Percentiles rank a stretch among this genome's conserved stretches.
These are phyloP conservation scores for Rosa chinensis DNA, from an alignment of 306 rosid species.

Conservation along the genomic window DNA sequence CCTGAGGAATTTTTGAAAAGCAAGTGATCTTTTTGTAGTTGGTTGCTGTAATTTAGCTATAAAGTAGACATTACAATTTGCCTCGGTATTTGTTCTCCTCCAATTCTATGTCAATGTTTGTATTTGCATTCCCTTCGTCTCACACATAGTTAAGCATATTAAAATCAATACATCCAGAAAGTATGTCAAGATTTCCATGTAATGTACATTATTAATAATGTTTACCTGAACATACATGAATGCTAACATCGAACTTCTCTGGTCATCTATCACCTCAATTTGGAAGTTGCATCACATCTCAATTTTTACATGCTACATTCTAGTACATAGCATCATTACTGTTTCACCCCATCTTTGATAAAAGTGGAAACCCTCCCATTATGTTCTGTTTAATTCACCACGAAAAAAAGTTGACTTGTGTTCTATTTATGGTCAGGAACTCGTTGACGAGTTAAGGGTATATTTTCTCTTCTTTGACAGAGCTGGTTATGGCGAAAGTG, in stretches of 20 bases:
- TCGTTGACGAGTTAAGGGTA: constrained; percentile 51
- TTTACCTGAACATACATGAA: not conserved
- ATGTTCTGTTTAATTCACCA: not conserved
- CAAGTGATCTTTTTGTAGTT: not conserved
- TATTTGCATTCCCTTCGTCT: not conserved
- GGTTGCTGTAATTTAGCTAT: not conserved
- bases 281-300: not conserved
- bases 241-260: not conserved
- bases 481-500: constrained; percentile 92
- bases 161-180: not conserved
- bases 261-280: not conserved
- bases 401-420: not conserved
- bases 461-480: constrained; percentile 65
- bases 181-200: not conserved
- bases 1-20: not conserved
- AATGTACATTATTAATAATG: not conserved
- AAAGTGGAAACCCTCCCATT: not conserved
- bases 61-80: not conserved
- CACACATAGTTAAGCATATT: not conserved
- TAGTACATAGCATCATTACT: not conserved
- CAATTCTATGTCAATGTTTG: not conserved
- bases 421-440: constrained; percentile 43
- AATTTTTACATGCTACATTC: not conserved
- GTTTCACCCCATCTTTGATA: not conserved
- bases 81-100: not conserved